Evolutionary conservation across 2,329 filamentous ascomycete species (phyloP), one percentile per base, ranked within the genome.

Genomic region (Penicillium sp.): DNA sequence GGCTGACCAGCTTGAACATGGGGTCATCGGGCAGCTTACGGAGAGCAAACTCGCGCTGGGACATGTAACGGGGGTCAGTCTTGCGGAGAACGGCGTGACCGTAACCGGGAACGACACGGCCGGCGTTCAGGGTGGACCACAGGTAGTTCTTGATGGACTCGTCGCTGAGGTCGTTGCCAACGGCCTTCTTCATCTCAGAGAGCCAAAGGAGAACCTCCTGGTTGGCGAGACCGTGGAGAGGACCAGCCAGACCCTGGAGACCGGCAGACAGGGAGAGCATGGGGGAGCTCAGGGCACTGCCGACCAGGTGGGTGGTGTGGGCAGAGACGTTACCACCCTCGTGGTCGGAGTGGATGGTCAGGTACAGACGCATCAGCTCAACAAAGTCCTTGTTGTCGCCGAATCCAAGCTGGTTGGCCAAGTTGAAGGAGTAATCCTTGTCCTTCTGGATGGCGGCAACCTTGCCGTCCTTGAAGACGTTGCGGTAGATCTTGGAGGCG

Each of bases 381-480:
- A 99, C 85, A 75, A 99, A 99, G 86, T 98, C 94, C 75, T 88
- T 85, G 89, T 99, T 98, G 76, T 90, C 88, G 74, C 91, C 91
- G 80, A 95, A 99, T 76, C 95, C 95, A 74, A 99, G 92, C 89
- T 97, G 93, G 89, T 98, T 98, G 83, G 95, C 93, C 80, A 99
- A 91, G 91, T 99, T 99, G 91, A 90, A 99, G 75, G 90, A 88
- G 86, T 97, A 99, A 80, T 99, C 95, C 91, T 98, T 95, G 85
- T 98, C 94, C 88, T 97, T 96, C 87, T 98, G 90, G 80, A 97
- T 88, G 59, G 93, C 81, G 64, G 92, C 91, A 72, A 99, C 94
- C 90, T 98, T 98, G 84, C 95, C 95, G 78, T 96, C 95, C 89
- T 98, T 97, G 92, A 96, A 99, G 81, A 98, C 90, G 82, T 99